These are phyloP conservation scores for Pyrenula massariospora DNA, from an alignment of 495 filamentous ascomycete genomes.

Conservation along the genomic window DNA sequence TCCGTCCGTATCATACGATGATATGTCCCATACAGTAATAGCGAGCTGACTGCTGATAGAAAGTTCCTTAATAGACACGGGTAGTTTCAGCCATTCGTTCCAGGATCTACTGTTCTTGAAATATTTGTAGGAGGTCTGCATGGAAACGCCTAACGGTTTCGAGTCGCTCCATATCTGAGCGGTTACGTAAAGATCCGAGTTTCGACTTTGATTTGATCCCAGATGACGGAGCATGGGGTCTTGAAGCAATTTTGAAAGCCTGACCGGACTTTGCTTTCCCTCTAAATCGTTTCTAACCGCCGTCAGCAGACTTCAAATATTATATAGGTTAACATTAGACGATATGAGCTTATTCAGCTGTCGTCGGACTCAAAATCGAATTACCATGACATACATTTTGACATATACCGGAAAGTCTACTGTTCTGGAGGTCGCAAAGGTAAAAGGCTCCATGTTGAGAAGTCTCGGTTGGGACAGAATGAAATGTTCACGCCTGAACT, in stretches of 20 bases:
- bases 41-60: slow-evolving; percentile 74
- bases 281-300: slow-evolving; percentile 64
- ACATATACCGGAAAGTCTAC: slow-evolving; percentile 70
- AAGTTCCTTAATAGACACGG: slow-evolving; percentile 67
- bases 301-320: slow-evolving; percentile 10
- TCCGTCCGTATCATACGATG: slow-evolving; percentile 55
- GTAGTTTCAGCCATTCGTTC: slow-evolving; percentile 93
- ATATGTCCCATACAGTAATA: slow-evolving; percentile 92
- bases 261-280: slow-evolving; percentile 68
- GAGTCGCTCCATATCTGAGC: slow-evolving; percentile 92
- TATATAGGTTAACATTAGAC: slow-evolving; percentile 2
- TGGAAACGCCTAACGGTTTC: slow-evolving; percentile 80
- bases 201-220: slow-evolving; percentile 60
- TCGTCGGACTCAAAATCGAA: neutral
- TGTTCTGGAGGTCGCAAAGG: slow-evolving; percentile 76
- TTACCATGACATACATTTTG: slow-evolving; percentile 52
- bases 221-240: slow-evolving; percentile 71
- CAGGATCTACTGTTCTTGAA: slow-evolving; percentile 74
- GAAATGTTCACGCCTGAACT: too few species aligned
- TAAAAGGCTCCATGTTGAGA: slow-evolving; percentile 74
- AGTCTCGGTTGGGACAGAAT: too few species aligned
- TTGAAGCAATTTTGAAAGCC: slow-evolving; percentile 65
- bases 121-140: slow-evolving; percentile 83
- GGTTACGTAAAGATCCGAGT: slow-evolving; percentile 86
- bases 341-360: neutral